phyloP scores from a whole-genome alignment of 1,139 yeast species.

The Candida labiduridarum region DNA sequence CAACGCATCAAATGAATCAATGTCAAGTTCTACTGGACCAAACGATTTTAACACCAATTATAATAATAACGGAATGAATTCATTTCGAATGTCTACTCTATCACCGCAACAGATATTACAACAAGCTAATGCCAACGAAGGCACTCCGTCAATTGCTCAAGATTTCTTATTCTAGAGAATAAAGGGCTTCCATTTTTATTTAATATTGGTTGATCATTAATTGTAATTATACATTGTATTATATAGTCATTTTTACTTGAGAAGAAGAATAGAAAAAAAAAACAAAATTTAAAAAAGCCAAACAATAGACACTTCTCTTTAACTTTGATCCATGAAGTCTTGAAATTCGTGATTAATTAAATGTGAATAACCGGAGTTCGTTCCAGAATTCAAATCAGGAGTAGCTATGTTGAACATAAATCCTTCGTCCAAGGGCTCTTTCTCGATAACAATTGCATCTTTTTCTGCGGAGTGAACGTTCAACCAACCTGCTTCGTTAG shows the following conservation, averaged over 20 bases:
- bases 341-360: slow-evolving; percentile 45
- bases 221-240: slow-evolving; percentile 3
- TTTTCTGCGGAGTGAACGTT: slow-evolving; percentile 15
- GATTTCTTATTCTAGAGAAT: slow-evolving; percentile 7
- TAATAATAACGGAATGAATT: slow-evolving; percentile 10
- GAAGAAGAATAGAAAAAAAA: slow-evolving; percentile 1
- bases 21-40: slow-evolving; percentile 3
- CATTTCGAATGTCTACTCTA: slow-evolving; percentile 22
- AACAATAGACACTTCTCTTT: not conserved
- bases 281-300: not conserved
- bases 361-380: slow-evolving; percentile 34
- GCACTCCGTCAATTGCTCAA: slow-evolving; percentile 12
- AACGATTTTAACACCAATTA: slow-evolving; percentile 4
- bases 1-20: slow-evolving; percentile 4
- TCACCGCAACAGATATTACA: slow-evolving; percentile 46
- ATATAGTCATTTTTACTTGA: slow-evolving; percentile 4
- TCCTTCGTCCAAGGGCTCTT: slow-evolving; percentile 5
- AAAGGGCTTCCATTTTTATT: not conserved
- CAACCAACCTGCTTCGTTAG: slow-evolving; percentile 76
- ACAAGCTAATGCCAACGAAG: slow-evolving; percentile 24
- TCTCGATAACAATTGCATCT: not conserved
- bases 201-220: not conserved
- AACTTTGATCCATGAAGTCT: slow-evolving; percentile 29
- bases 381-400: slow-evolving; percentile 4
- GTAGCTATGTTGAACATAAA: slow-evolving; percentile 7